A percentile compares a stretch with the other conserved stretches of the same genome.
phyloP scores from a whole-genome alignment of 352 stramenopile genomes.

The Globisporangium barbulae region DNA sequence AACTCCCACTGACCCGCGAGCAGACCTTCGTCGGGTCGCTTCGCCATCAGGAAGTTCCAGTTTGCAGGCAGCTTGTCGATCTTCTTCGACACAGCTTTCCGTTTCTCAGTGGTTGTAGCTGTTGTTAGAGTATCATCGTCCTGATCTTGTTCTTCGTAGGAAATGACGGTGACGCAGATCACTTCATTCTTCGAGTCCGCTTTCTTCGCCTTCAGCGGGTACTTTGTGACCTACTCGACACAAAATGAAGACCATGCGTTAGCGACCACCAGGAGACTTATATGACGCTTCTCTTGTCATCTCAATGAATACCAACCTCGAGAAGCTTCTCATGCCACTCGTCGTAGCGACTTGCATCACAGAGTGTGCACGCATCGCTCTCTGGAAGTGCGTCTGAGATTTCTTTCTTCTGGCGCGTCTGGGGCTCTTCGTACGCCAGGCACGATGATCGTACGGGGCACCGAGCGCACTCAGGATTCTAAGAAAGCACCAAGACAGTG shows the following conservation, averaged over 20 bases:
- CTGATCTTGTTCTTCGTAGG: slow-evolving; percentile 22
- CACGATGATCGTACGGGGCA: slow-evolving; percentile 70
- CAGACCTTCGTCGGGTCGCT: slow-evolving; percentile 64
- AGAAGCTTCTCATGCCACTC: slow-evolving; percentile 46
- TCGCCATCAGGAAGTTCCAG: slow-evolving; percentile 82
- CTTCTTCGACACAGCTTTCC: slow-evolving; percentile 9
- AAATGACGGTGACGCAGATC: slow-evolving; percentile 73
- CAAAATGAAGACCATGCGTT: neutral
- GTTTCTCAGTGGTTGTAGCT: neutral
- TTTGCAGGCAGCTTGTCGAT: slow-evolving; percentile 17
- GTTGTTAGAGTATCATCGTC: neutral
- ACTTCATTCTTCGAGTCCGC: slow-evolving; percentile 72
- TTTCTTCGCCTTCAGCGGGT: slow-evolving; percentile 81
- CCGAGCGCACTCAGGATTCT: slow-evolving; percentile 69
- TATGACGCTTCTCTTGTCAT: neutral
- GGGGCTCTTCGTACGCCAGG: slow-evolving; percentile 61
- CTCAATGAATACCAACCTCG: slow-evolving; percentile 12
- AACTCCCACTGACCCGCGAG: slow-evolving; percentile 90
- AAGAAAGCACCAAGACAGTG: neutral
- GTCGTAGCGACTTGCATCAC: slow-evolving; percentile 42
- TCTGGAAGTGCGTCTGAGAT: neutral
- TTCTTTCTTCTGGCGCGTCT: slow-evolving; percentile 11
- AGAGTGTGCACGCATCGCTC: slow-evolving; percentile 47
- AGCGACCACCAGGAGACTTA: neutral
- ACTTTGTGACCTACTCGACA: slow-evolving; percentile 58